A percentile compares a stretch with the other conserved stretches of the same genome.
Conservation (phyloP, 495 filamentous ascomycete species). For the Penicillium canescens region DNA sequence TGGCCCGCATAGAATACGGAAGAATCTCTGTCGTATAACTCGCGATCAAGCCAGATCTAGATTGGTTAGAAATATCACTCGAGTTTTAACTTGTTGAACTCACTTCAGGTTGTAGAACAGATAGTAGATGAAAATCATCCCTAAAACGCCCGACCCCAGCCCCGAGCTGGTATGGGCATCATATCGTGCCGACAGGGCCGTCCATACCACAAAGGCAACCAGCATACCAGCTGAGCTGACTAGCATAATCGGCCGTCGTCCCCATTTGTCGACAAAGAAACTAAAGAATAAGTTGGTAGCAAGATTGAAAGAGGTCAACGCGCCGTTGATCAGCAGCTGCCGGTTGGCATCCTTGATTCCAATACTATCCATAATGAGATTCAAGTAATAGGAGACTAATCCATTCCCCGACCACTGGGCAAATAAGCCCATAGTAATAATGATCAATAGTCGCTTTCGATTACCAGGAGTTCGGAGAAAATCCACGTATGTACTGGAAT, state of each 20-base stretch:
- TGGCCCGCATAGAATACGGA: conserved; percentile 67
- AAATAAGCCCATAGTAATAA: conserved; percentile 56
- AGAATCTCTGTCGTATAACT: conserved; percentile 68
- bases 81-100: neutral
- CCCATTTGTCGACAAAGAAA: conserved; percentile 60
- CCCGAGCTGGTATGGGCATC: conserved; percentile 4
- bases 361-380: conserved; percentile 55
- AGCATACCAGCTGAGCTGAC: conserved; percentile 11
- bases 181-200: conserved; percentile 7
- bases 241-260: conserved; percentile 53
- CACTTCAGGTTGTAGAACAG: conserved; percentile 13
- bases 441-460: conserved; percentile 59
- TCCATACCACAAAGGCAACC: conserved; percentile 10
- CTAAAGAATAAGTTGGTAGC: conserved; percentile 50
- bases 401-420: conserved; percentile 71
- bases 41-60: conserved; percentile 61
- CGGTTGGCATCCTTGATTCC: conserved; percentile 51
- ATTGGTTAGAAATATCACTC: neutral
- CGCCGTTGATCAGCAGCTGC: conserved; percentile 42
- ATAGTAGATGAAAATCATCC: conserved; percentile 15
- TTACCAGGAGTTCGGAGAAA: conserved; percentile 71
- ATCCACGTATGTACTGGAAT: conserved; percentile 41
- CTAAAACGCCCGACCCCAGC: conserved; percentile 7
- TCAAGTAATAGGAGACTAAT: conserved; percentile 55
- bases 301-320: conserved; percentile 11